Evolutionary conservation across 2,329 filamentous ascomycete species (phyloP).

Genomic region (Ascochyta viciae-villosae): DNA sequence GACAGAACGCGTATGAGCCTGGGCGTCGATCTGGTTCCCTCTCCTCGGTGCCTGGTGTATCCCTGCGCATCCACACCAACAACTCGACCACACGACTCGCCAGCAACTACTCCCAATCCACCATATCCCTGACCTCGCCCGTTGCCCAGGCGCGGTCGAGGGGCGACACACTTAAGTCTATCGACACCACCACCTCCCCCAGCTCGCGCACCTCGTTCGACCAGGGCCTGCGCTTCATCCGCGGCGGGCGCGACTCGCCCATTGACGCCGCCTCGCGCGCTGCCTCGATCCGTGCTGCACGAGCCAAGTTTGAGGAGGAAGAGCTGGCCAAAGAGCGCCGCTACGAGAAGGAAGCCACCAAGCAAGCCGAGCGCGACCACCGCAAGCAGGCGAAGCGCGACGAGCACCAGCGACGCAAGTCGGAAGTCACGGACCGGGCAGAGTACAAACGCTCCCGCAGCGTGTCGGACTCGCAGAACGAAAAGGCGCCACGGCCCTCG

Average conservation of each 20-base stretch:
- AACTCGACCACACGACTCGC: constrained; percentile 55
- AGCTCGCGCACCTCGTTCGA: constrained; percentile 64
- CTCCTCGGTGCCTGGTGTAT: constrained; percentile 51
- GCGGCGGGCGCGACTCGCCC: constrained; percentile 56
- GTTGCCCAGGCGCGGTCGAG: constrained; percentile 53
- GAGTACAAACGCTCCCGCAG: constrained; percentile 39
- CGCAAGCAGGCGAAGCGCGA: constrained; percentile 55
- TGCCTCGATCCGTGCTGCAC: constrained; percentile 62
- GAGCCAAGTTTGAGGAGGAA: constrained; percentile 65
- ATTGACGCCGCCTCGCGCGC: constrained; percentile 61
- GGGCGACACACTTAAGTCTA: constrained; percentile 57
- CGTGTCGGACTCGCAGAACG: constrained; percentile 38
- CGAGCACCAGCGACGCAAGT: constrained; percentile 51
- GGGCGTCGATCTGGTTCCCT: constrained; percentile 54
- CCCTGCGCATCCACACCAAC: constrained; percentile 48
- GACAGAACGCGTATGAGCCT: constrained; percentile 48
- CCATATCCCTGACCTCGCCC: constrained; percentile 55
- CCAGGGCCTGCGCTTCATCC: constrained; percentile 60
- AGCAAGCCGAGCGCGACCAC: constrained; percentile 53
- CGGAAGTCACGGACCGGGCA: constrained; percentile 45
- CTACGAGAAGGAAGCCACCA: constrained; percentile 60
- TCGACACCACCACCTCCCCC: constrained; percentile 59
- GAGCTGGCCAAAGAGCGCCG: constrained; percentile 64
- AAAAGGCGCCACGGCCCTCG: constrained; percentile 41
- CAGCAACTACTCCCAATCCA: constrained; percentile 60